Base-by-base conservation (phyloP, 2,329 filamentous ascomycete species). In the Venturiaceae sp. region DNA sequence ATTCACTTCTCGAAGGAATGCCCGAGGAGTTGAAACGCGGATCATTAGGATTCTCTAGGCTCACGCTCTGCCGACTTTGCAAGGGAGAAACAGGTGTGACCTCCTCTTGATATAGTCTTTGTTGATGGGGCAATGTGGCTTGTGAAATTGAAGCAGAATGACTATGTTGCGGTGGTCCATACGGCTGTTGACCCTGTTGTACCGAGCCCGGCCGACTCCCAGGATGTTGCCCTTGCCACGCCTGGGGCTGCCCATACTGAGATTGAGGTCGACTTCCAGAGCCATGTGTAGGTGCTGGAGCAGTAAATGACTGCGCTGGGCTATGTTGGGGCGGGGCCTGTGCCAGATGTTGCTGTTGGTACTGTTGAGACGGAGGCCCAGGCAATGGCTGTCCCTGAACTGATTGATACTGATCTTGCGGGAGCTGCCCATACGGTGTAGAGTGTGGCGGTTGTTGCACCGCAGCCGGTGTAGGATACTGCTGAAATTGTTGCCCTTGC, bases 21-120 rank as follows among this genome's bases (percentile, higher is more conserved):
- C 52, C 52, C 23, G 32, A 9, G 13, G 34, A 19, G 52, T 16
- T 53, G n/a, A 33, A 3, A n/a, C 13, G 13, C 11, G 30, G 52
- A 26, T 34, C 52, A n/a, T 37, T 37, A n/a, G 41, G 5, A 28
- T 41, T 39, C 1, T 47, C 39, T 9, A 57, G 23, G 26, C 39
- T 47, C 16, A 57, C 50, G 55, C 41, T 57, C 23, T 57, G 55
- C 21, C 41, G 39, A 32, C 28, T 23, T 9, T 57, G 39, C 23
- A 57, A 21, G 5, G 44, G 55, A 8, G 55, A 57, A 30, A 57
- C 55, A 19, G 55, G 53, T 21, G 33, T 41, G n/a, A 28, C 19
- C 19, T 56, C 36, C 3, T 39, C 53, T 37, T 41, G n/a, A 32
- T 13, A 41, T 6, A 41, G 23, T 30, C 44, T 50, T 50, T 50